Evolutionary conservation across 1,284 basidiomycete species (phyloP).

Genomic region (Boletus hoseneyae): DNA sequence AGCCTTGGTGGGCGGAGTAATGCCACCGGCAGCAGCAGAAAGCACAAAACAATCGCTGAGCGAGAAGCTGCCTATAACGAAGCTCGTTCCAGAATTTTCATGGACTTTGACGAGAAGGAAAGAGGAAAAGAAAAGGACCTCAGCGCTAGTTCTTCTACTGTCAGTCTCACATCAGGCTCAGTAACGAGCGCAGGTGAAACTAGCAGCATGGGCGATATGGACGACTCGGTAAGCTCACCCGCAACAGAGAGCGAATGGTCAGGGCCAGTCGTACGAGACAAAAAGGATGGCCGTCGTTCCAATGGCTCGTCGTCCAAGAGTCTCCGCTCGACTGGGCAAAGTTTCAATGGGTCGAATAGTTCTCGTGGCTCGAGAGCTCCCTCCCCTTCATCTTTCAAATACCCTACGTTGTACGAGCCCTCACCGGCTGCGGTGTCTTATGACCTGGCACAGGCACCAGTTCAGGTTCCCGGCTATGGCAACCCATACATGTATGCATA

Average conservation of each 20-base stretch:
- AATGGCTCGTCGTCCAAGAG: constrained; percentile 57
- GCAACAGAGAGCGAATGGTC: constrained; percentile 81
- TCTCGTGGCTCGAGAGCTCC: constrained; percentile 67
- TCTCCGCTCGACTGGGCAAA: constrained; percentile 46
- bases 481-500: constrained; percentile 40
- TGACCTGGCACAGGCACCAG: constrained; percentile 45
- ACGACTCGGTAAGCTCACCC: constrained; percentile 64
- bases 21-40: constrained; percentile 56
- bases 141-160: constrained; percentile 71
- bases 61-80: constrained; percentile 81
- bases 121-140: constrained; percentile 70
- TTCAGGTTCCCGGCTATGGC: constrained; percentile 37
- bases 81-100: constrained; percentile 79
- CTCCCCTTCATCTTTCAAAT: constrained; percentile 67
- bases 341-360: constrained; percentile 55
- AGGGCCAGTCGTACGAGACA: constrained; percentile 53
- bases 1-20: constrained; percentile 66
- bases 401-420: constrained; percentile 66
- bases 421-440: constrained; percentile 43
- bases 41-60: constrained; percentile 72
- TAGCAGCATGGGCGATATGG: constrained; percentile 57
- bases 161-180: constrained; percentile 65
- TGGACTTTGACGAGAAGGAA: constrained; percentile 72
- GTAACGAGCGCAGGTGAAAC: constrained; percentile 53
- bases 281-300: constrained; percentile 46